These are phyloP conservation scores for Pestalotiopsis sp. DNA, from an alignment of 2,329 filamentous ascomycete genomes.

Conservation along the genomic window DNA sequence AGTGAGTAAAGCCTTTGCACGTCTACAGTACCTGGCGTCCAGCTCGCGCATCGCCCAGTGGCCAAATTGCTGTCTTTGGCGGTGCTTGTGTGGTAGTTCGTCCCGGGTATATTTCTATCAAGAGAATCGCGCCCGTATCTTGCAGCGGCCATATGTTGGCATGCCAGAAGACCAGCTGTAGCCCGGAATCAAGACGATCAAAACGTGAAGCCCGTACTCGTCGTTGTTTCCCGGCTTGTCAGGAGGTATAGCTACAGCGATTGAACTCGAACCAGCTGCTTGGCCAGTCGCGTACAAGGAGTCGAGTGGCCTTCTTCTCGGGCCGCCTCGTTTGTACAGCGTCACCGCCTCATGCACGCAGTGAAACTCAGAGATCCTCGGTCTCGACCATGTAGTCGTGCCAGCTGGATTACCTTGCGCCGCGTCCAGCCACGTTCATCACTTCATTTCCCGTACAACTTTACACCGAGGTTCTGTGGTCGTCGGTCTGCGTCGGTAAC, in stretches of 20 bases:
- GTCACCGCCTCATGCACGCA: conserved; percentile 25
- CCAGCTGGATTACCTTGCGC: conserved; percentile 12
- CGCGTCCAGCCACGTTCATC: conserved; percentile 20
- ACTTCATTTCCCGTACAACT: conserved; percentile 17
- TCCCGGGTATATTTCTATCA: conserved; percentile 38
- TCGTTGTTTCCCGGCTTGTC: too few species aligned
- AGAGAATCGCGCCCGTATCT: conserved; percentile 38
- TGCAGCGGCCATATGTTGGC: conserved; percentile 33
- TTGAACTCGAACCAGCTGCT: conserved; percentile 46
- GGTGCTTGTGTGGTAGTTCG: conserved; percentile 40
- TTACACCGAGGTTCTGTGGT: conserved; percentile 14
- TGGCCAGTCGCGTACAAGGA: conserved; percentile 47
- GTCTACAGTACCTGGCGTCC: conserved; percentile 34
- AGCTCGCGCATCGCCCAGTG: conserved; percentile 42
- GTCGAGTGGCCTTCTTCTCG: conserved; percentile 33
- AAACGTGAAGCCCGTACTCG: too few species aligned
- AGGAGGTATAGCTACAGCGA: conserved; percentile 34
- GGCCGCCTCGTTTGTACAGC: conserved; percentile 28
- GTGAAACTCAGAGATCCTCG: conserved; percentile 25
- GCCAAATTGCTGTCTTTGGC: conserved; percentile 43
- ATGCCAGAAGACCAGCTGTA: conserved; percentile 37
- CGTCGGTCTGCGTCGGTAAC: conserved; percentile 17
- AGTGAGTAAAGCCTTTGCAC: conserved; percentile 37
- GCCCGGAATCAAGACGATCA: conserved; percentile 39
- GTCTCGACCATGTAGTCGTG: conserved; percentile 20